Evolutionary conservation across 371 early-diverging fungal genomes (phyloP).

Genomic region (Zychaea mexicana): DNA sequence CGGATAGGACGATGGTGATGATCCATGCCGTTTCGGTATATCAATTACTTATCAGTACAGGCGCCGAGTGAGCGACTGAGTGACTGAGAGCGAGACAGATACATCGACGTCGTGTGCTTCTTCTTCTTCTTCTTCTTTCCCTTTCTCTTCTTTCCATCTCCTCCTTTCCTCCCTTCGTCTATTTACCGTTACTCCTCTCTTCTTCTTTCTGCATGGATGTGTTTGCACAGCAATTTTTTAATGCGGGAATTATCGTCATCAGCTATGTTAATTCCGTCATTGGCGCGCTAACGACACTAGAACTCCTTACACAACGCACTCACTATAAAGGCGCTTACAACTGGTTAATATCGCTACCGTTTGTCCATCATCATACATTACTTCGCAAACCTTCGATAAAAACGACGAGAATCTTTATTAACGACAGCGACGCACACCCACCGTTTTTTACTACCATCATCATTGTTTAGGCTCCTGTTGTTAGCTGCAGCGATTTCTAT

Average conservation of each 20-base stretch:
- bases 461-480: slow-evolving; percentile 38
- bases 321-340: slow-evolving; percentile 16
- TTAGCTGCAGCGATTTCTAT: slow-evolving; percentile 37
- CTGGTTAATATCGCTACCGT: slow-evolving; percentile 15
- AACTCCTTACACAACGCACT: slow-evolving; percentile 15
- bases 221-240: slow-evolving; percentile 7
- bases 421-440: neutral
- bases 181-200: no score
- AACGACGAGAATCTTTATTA: no score
- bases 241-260: slow-evolving; percentile 17
- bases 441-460: neutral
- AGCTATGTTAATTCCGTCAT: slow-evolving; percentile 15
- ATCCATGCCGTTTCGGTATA: neutral
- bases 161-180: neutral
- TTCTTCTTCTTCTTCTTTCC: neutral
- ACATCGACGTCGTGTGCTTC: neutral
- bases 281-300: slow-evolving; percentile 17
- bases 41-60: neutral
- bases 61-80: neutral
- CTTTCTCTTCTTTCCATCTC: neutral
- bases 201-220: neutral
- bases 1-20: no score
- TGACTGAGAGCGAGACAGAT: neutral
- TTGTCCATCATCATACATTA: neutral
- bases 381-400: neutral